A percentile compares a stretch with the other conserved stretches of the same genome.
These are phyloP conservation scores for Penicillium arizonense DNA, from an alignment of 495 filamentous ascomycete genomes.

Conservation along the genomic window DNA sequence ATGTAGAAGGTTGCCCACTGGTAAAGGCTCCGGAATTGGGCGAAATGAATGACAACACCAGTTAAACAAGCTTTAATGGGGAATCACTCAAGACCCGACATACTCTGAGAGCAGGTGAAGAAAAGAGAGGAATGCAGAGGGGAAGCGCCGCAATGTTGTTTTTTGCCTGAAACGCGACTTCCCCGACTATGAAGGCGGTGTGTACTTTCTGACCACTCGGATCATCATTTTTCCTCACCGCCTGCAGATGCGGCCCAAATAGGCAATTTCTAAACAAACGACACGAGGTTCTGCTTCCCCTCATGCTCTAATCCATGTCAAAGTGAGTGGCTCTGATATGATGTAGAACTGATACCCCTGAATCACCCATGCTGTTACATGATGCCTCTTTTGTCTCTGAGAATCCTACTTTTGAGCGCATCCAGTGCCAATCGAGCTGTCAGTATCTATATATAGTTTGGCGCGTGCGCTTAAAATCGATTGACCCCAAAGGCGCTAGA, in stretches of 20 bases:
- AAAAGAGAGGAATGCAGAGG: constrained; percentile 9
- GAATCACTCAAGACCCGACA: constrained; percentile 10
- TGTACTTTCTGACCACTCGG: constrained; percentile 16
- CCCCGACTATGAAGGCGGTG: constrained; percentile 18
- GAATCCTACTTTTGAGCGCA: no score
- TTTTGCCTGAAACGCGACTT: constrained; percentile 27
- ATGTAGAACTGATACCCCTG: no score
- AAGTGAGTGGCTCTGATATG: no score
- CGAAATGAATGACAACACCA: constrained; percentile 9
- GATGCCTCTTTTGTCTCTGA: no score
- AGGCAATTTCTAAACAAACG: constrained; percentile 26
- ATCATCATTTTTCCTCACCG: constrained; percentile 28
- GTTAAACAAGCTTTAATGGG: not conserved
- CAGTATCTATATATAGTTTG: no score
- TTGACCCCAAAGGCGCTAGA: no score
- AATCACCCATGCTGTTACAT: no score
- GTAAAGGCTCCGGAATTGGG: not conserved
- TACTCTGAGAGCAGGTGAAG: constrained; percentile 4
- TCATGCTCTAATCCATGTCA: not conserved
- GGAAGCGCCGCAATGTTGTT: constrained; percentile 13
- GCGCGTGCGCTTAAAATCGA: no score
- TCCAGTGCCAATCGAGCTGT: no score
- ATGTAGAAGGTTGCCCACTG: not conserved
- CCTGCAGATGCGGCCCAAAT: constrained; percentile 4
- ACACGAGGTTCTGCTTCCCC: not conserved